Base-by-base conservation (phyloP, 2,329 filamentous ascomycete species). In the Lachnellula subtilissima region DNA sequence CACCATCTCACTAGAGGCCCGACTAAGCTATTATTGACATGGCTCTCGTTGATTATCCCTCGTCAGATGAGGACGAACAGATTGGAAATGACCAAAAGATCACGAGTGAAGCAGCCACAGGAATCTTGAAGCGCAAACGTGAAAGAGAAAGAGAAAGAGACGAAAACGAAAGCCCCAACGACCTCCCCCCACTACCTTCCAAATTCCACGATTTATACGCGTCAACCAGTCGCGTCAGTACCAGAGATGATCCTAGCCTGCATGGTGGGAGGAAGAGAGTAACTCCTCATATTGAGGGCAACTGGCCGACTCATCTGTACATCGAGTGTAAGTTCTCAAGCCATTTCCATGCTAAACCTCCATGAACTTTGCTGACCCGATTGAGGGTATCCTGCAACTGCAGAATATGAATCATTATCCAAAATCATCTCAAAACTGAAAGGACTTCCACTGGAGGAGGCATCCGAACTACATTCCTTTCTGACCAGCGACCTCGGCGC, bases 271-370 rank as follows among this genome's bases (percentile, higher is more conserved):
- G 93, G 47, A 90, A 86, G 69, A 83, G 94, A 43, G 82, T 87
- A 55, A 88, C 85, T 49, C 92, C 93, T 23, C 94, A 99, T 72
- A 78, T 93, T 25, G 83, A 85, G 57, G 94, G 94, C 58, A 90
- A 91, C 71, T 99, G 94, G 94, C 91, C 93, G 1, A 91, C 86
- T 36, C 93, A 97, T 73, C 70, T 97, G 47, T 97, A 96, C 71
- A 78, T 96, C 55, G 93, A 97, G 75, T 99, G 94, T 95, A 78
- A 74, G 85, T 76, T 55, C 52, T 54, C 48, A 14, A 53, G 53
- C 32, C 46, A 17, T 23, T 35, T 42, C 11, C 48, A 49, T 15
- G 8, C 19, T 25, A 43, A 9, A 25, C 53, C 19, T 14, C 48
- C 12, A 25, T 43, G 39, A 54, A 42, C 48, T 57, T 49, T 11